Conservation (phyloP, 257 asterid genomes). For the Gentiana macrophylla region DNA sequence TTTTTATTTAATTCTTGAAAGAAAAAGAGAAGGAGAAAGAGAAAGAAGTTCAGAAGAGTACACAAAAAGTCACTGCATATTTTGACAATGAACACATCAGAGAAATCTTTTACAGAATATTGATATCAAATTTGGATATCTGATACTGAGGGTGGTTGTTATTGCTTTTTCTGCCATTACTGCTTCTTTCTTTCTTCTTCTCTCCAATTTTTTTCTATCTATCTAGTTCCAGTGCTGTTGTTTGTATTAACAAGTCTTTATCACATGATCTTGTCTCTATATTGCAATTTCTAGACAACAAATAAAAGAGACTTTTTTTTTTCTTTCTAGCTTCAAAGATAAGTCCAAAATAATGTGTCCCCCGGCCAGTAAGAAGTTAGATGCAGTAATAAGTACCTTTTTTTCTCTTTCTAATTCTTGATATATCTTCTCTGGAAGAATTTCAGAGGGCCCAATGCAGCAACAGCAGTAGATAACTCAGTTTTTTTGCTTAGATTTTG, state of each 20-base stretch:
- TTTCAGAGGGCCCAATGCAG: slow-evolving; percentile 44
- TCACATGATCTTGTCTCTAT: too few species aligned
- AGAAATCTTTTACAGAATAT: not conserved
- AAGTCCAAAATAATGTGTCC: too few species aligned
- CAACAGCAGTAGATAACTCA: not conserved
- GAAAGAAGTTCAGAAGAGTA: not conserved
- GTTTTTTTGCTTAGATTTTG: slow-evolving; percentile 14
- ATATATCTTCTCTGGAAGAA: slow-evolving; percentile 20
- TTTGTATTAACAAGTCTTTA: too few species aligned
- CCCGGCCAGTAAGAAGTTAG: not conserved
- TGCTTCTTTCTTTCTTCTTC: slow-evolving; percentile 3
- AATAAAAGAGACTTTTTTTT: not conserved
- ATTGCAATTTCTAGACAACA: too few species aligned
- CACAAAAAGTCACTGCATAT: not conserved
- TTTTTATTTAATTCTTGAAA: not conserved
- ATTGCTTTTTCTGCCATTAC: slow-evolving; percentile 18
- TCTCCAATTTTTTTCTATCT: not conserved
- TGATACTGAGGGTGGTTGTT: slow-evolving; percentile 8
- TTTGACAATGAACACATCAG: slow-evolving; percentile 1
- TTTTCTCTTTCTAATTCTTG: too few species aligned
- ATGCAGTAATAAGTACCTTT: too few species aligned
- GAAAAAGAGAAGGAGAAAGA: not conserved
- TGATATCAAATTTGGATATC: not conserved
- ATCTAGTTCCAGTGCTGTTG: too few species aligned
- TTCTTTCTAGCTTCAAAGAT: not conserved